Percentiles rank a stretch among this genome's conserved stretches.
Evolutionary conservation across 805 yeast species (phyloP).

Genomic region (Yarrowia sp.): DNA sequence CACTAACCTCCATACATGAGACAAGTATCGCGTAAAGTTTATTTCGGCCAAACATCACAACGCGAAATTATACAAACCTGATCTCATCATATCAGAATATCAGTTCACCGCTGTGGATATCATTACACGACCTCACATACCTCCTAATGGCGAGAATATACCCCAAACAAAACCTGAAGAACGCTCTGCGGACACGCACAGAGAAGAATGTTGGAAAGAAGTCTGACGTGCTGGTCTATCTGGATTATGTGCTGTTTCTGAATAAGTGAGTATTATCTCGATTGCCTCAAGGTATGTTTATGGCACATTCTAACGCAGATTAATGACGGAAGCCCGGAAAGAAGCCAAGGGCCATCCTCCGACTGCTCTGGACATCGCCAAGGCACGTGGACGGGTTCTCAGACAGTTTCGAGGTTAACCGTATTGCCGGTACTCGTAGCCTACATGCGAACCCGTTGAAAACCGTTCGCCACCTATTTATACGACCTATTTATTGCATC

Average conservation of each 20-base stretch:
- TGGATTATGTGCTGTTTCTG: slow-evolving; percentile 31
- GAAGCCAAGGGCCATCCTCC: neutral
- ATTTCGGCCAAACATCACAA: no score
- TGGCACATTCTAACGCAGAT: neutral
- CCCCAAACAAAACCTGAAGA: slow-evolving; percentile 28
- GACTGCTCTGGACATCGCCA: neutral
- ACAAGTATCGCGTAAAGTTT: no score
- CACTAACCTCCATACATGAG: no score
- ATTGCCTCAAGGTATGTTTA: no score
- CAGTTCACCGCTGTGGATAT: no score
- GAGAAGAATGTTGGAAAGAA: slow-evolving; percentile 14
- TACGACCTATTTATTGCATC: neutral
- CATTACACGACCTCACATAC: neutral
- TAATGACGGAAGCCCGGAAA: slow-evolving; percentile 8
- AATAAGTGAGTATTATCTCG: slow-evolving; percentile 29
- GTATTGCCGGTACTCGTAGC: neutral
- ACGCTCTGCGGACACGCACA: slow-evolving; percentile 16
- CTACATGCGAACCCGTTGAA: no score
- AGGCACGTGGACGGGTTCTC: slow-evolving; percentile 25
- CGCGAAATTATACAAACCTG: no score
- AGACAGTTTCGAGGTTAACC: slow-evolving; percentile 27
- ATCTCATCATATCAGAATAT: no score
- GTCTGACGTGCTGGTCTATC: slow-evolving; percentile 30
- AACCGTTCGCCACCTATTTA: neutral
- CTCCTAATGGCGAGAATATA: slow-evolving; percentile 31